Evolutionary conservation across 495 filamentous ascomycete species (phyloP), one percentile per base, ranked within the genome.

Genomic region (Daldinia vernicosa): DNA sequence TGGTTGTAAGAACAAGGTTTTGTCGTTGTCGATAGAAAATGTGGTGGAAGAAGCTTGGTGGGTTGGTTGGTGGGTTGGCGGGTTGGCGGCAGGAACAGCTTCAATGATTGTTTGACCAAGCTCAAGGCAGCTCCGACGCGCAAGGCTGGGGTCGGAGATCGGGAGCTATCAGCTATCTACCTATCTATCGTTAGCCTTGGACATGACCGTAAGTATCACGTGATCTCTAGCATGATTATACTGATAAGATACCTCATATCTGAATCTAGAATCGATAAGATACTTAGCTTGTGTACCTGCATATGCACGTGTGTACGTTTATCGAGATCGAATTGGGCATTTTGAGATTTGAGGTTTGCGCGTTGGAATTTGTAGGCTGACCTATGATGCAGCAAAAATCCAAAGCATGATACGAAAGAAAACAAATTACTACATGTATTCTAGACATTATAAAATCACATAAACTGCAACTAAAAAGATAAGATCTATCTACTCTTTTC

Each of bases 121-220:
- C 81, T 82, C 80, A 83, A 84, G 82, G 82, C 82, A 84, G 82
- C 81, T 81, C 74, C 70, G 76, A 79, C 77, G 74, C 77, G 77
- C 77, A 79, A 73, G 77, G 70, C 77, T 75, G 60, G 70, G 62
- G 47, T 52, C 50, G 45, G 60, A 66, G 57, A 28, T 52, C 61
- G 65, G 33, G 37, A 32, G 67, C 33, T 56, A 35, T n/a, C n/a
- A n/a, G n/a, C n/a, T n/a, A n/a, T n/a, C n/a, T n/a, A n/a, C 26
- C 26, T 27, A 27, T 27, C 26, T 2, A 37, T 39, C 19, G 19
- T 62, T 60, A 62, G 33, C 24, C 52, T 71, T 65, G 62, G 57
- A 53, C 6, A n/a, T 5, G 7, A 28, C 24, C 26, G 8, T 15
- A 53, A 11, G 11, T 4, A 27, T 53, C 50, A 53, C 50, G 26